Evolutionary conservation across 768 basidiomycete genomes (phyloP), one percentile per base, ranked within the genome.

Genomic region (Lactarius sanguifluus): DNA sequence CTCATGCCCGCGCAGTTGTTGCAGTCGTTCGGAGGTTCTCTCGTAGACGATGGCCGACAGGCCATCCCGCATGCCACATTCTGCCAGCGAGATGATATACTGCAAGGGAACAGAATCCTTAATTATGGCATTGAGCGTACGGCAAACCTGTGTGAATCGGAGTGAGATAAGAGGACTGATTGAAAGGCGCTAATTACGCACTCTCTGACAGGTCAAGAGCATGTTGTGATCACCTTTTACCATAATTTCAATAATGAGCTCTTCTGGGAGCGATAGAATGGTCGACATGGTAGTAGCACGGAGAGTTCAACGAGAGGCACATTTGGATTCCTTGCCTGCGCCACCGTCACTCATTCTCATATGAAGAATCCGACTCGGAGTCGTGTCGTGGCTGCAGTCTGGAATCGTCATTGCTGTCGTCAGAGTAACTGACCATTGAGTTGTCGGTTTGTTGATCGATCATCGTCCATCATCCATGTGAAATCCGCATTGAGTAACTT

Each of bases 211-310:
- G 16, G 28, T n/a, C n/a, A 66, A 2, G 45, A 62, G 60, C 28
- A 66, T 66, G 16, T 16, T 52, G 38, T 62, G 32, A 36, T 66
- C 65, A 0, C 60, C 65, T 5, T 62, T 66, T 10, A 41, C 9
- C 65, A 66, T 41, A n/a, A 62, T 62, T 32, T 66, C 65, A 15
- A 62, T 52, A 36, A 66, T 41, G 47, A 66, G 65, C 23, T 66
- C 65, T 25, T 66, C 65, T 9, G 65, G 65, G n/a, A 66, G 65
- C 1, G 65, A 57, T 15, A 66, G 56, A 15, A 66, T 52, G 5
- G 23, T 66, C 36, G 65, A 66, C 65, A 66, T 66, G 16, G 32
- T 50, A 9, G 34, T 15, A 45, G 8, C 9, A 18, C 30, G 47
- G 10, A 15, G 12, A 10, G 45, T 15, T 28, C 25, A 41, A 40